Evolutionary conservation across 352 stramenopile species (phyloP).

Genomic region (Phytophthora cryptogea): DNA sequence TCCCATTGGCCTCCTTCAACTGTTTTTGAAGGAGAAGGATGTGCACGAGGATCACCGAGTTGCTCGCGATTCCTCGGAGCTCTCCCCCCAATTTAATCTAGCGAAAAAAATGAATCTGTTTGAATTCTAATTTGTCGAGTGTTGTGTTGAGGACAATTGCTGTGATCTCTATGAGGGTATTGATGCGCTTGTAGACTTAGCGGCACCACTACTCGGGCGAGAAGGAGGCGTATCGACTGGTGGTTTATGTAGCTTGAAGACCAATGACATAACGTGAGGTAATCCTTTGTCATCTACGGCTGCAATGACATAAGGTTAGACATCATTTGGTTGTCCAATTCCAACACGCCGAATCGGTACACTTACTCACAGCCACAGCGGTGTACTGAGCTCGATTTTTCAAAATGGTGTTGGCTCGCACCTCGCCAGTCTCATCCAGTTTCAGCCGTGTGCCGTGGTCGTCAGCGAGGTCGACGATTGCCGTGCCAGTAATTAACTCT

Average conservation of each 20-base stretch:
- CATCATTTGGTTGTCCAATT: neutral
- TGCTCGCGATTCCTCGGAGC: conserved; percentile 26
- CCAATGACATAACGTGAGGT: conserved; percentile 36
- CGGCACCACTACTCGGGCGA: conserved; percentile 17
- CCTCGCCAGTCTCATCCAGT: conserved; percentile 47
- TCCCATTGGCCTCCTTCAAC: conserved; percentile 8
- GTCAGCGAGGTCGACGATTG: conserved; percentile 60
- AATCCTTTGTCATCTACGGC: conserved; percentile 42
- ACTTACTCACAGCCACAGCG: conserved; percentile 61
- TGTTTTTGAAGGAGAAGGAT: conserved; percentile 1
- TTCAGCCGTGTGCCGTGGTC: conserved; percentile 46
- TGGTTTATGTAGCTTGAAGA: conserved; percentile 41
- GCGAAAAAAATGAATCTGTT: conserved; percentile 22
- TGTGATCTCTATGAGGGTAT: conserved; percentile 5
- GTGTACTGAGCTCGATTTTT: conserved; percentile 52
- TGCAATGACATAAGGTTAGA: conserved; percentile 13
- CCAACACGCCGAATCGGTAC: neutral
- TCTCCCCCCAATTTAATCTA: conserved; percentile 25
- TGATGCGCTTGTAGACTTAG: conserved; percentile 15
- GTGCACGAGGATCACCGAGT: conserved; percentile 10
- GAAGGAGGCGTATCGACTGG: conserved; percentile 6
- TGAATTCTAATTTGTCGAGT: conserved; percentile 1
- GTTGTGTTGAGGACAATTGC: neutral
- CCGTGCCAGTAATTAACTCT: conserved; percentile 51
- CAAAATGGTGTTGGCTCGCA: conserved; percentile 46